Conservation (phyloP, 805 yeast genomes). For the Metschnikowia borealis region DNA sequence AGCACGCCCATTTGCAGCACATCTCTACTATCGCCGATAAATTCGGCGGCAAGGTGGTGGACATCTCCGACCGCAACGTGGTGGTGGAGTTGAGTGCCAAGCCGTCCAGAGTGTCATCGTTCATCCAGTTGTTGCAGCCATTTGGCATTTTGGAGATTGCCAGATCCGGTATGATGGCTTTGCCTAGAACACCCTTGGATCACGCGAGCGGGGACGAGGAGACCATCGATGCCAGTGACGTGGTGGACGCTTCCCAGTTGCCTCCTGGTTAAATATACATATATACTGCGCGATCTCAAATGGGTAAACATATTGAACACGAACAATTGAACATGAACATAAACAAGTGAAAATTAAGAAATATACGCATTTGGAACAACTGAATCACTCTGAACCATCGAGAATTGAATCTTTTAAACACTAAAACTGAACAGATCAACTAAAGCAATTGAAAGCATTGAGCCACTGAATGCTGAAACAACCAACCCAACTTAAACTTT, state of each 20-base stretch:
- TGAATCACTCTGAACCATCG: too few relatives aligned
- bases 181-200: constrained; percentile 90
- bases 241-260: constrained; percentile 81
- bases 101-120: constrained; percentile 83
- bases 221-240: constrained; percentile 54
- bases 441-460: neutral
- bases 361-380: too few relatives aligned
- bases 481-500: too few relatives aligned
- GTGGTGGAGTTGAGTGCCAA: constrained; percentile 92
- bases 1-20: constrained; percentile 83
- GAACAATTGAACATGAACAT: too few relatives aligned
- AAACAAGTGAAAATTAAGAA: too few relatives aligned
- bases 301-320: too few relatives aligned
- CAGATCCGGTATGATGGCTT: constrained; percentile 97
- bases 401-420: too few relatives aligned
- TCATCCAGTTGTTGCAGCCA: constrained; percentile 86
- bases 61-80: constrained; percentile 89
- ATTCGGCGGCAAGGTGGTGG: constrained; percentile 92
- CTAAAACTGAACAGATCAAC: too few relatives aligned
- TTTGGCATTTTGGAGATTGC: constrained; percentile 96
- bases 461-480: neutral
- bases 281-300: neutral
- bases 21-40: constrained; percentile 74
- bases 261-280: constrained; percentile 75
- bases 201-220: constrained; percentile 47